Conservation (phyloP, 345 rosid species). For the Gossypium raimondii region DNA sequence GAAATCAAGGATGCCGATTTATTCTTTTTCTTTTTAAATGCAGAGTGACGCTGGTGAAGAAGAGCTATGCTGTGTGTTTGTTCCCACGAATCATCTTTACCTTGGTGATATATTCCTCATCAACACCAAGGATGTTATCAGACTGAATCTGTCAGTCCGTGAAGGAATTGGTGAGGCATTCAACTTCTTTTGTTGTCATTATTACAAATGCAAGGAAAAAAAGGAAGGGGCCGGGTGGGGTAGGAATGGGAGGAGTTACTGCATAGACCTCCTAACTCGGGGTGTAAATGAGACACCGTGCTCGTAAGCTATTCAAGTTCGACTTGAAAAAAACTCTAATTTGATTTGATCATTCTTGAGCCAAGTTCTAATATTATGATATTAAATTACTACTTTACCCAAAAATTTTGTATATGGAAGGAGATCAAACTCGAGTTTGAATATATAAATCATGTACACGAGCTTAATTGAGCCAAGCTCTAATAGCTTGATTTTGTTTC, state of each 20-base stretch:
- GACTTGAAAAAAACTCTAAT: neutral
- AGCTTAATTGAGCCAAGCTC: neutral
- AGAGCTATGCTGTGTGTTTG: constrained; percentile 92
- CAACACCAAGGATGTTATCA: constrained; percentile 73
- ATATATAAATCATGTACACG: neutral
- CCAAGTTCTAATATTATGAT: neutral
- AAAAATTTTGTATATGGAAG: neutral
- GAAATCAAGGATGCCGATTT: neutral
- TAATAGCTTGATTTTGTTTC: neutral
- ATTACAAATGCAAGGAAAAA: neutral
- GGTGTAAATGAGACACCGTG: neutral
- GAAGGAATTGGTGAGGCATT: constrained; percentile 91
- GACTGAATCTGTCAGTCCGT: constrained; percentile 90
- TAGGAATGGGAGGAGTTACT: neutral
- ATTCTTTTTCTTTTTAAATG: constrained; percentile 17
- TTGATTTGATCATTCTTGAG: neutral
- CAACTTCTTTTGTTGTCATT: neutral
- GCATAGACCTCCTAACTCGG: neutral
- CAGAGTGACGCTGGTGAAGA: constrained; percentile 90
- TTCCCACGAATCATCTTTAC: constrained; percentile 97
- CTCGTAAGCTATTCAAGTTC: neutral
- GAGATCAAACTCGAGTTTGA: neutral
- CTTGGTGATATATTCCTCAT: constrained; percentile 93
- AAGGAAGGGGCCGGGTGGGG: neutral
- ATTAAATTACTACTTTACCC: neutral